phyloP scores from a whole-genome alignment of 768 basidiomycete genomes.

The Leccinum barrowsii region DNA sequence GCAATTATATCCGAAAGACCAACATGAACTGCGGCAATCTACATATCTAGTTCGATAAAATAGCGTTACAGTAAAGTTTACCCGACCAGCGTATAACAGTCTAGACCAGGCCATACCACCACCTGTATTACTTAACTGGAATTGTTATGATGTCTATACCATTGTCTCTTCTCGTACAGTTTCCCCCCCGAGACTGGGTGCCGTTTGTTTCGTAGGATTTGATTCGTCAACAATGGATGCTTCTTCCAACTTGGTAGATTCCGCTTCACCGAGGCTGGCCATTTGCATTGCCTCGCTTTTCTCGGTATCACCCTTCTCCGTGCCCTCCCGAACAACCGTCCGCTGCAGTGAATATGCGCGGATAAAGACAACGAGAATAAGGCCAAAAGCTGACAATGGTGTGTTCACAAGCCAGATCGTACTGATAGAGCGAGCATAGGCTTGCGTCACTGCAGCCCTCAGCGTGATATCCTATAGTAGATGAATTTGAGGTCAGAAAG shows the following conservation, averaged over 20 bases:
- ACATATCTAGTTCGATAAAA: background rate
- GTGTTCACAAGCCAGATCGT: slow-evolving; percentile 39
- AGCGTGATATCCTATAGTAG: slow-evolving; percentile 26
- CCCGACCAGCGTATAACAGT: background rate
- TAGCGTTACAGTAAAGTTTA: background rate
- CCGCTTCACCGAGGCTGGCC: background rate
- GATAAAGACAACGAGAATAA: slow-evolving; percentile 33
- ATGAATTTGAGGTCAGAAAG: slow-evolving; percentile 8
- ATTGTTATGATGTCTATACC: background rate
- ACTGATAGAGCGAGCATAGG: slow-evolving; percentile 35
- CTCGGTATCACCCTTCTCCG: slow-evolving; percentile 29
- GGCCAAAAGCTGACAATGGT: slow-evolving; percentile 29
- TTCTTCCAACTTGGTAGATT: background rate
- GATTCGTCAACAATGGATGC: background rate
- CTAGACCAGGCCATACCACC: background rate
- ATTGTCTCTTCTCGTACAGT: background rate
- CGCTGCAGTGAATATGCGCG: slow-evolving; percentile 36
- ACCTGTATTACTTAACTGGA: background rate
- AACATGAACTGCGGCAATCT: background rate
- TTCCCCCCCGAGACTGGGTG: background rate
- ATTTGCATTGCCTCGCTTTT: slow-evolving; percentile 12
- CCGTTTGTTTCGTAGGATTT: background rate
- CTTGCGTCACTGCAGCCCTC: slow-evolving; percentile 33
- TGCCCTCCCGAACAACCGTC: slow-evolving; percentile 12
- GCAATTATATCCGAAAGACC: background rate